phyloP scores from a whole-genome alignment of 2,329 filamentous ascomycete species.

The Penicillium sp. region DNA sequence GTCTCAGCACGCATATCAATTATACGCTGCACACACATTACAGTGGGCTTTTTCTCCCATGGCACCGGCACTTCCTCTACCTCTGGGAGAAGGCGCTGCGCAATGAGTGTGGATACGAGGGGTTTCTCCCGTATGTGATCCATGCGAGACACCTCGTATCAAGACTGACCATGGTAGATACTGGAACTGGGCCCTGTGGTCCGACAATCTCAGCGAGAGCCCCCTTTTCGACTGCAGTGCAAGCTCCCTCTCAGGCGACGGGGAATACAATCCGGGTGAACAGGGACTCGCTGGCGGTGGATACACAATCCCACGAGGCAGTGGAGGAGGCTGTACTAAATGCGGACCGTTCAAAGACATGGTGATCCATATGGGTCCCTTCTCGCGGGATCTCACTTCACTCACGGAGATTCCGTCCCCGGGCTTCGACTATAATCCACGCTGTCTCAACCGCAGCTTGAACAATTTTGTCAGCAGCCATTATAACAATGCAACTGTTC shows the following conservation, averaged over 20 bases:
- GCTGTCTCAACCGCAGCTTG: slow-evolving; percentile 26
- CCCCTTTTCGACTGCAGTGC: slow-evolving; percentile 47
- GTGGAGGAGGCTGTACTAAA: slow-evolving; percentile 35
- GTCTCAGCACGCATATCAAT: slow-evolving; percentile 22
- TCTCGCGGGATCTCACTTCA: slow-evolving; percentile 11
- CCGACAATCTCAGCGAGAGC: slow-evolving; percentile 35
- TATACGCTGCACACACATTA: slow-evolving; percentile 24
- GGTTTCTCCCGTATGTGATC: slow-evolving; percentile 18
- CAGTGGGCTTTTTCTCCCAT: slow-evolving; percentile 24
- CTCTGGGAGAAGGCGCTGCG: slow-evolving; percentile 28
- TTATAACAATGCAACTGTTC: slow-evolving; percentile 17
- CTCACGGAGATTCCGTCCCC: slow-evolving; percentile 14
- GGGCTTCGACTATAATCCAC: slow-evolving; percentile 25
- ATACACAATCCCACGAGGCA: slow-evolving; percentile 38
- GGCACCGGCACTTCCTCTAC: slow-evolving; percentile 31
- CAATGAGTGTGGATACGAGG: slow-evolving; percentile 34
- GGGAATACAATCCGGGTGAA: slow-evolving; percentile 31
- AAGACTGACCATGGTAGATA: slow-evolving; percentile 26
- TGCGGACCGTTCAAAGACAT: slow-evolving; percentile 37
- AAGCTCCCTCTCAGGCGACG: slow-evolving; percentile 43
- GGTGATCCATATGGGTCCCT: slow-evolving; percentile 27
- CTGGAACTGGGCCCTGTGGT: slow-evolving; percentile 44
- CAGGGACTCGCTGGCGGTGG: slow-evolving; percentile 23
- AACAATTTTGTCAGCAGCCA: slow-evolving; percentile 25
- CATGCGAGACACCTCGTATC: neutral